Evolutionary conservation across 148 eudicot genomes (phyloP).

Genomic region (Silene uniflora): DNA sequence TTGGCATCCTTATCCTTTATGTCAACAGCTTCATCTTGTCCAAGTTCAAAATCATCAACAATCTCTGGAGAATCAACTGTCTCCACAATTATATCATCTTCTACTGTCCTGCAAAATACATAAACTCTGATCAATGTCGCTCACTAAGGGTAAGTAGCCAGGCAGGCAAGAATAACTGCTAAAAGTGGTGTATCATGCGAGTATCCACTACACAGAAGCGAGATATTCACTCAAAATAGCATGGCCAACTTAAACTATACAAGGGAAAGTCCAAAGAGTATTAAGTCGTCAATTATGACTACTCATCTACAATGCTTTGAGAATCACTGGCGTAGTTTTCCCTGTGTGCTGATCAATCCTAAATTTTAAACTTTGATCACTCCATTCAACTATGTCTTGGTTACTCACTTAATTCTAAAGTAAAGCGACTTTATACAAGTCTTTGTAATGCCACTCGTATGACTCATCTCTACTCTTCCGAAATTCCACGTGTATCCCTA

Average conservation of each 20-base stretch:
- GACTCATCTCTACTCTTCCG: background rate
- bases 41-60: slow-evolving; percentile 89
- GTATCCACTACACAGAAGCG: background rate
- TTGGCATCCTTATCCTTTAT: slow-evolving; percentile 86
- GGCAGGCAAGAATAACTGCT: background rate
- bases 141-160: background rate
- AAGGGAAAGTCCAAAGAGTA: background rate
- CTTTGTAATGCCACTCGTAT: background rate
- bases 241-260: background rate
- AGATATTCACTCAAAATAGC: background rate
- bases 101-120: slow-evolving; percentile 63
- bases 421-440: background rate
- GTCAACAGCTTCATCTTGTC: slow-evolving; percentile 87
- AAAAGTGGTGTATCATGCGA: background rate
- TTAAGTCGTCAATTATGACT: background rate
- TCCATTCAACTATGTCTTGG: background rate
- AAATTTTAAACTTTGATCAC: background rate
- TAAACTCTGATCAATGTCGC: background rate
- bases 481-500: background rate
- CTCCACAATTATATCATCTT: slow-evolving; percentile 87
- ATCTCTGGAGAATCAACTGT: slow-evolving; percentile 80
- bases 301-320: background rate
- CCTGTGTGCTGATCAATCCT: background rate
- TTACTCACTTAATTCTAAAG: background rate
- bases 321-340: background rate